phyloP scores from a whole-genome alignment of 116 monocot genomes.

The Posidonia oceanica region DNA sequence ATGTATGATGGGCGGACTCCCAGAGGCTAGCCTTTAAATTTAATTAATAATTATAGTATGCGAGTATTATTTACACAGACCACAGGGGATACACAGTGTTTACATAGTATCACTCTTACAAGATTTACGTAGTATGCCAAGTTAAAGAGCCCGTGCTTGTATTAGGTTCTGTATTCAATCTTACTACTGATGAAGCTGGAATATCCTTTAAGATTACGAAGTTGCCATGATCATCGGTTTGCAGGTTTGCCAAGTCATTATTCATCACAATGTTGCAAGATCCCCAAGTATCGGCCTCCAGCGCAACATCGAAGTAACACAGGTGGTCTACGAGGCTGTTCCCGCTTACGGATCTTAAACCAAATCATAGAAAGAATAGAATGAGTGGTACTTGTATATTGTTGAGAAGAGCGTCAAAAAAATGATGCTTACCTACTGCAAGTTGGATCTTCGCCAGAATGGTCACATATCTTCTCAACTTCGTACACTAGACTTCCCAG shows the following conservation, averaged over 20 bases:
- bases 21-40: too few relatives aligned
- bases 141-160: neutral
- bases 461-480: conserved; percentile 65
- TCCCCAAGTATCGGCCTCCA: conserved; percentile 55
- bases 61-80: too few relatives aligned
- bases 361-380: neutral
- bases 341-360: conserved; percentile 68
- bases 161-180: conserved; percentile 1
- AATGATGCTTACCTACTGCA: conserved; percentile 58
- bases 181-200: conserved; percentile 3
- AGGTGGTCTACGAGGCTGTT: conserved; percentile 74
- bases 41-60: too few relatives aligned
- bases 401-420: neutral
- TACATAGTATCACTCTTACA: too few relatives aligned
- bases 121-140: neutral
- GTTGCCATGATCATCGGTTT: conserved; percentile 47
- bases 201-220: conserved; percentile 33
- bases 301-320: conserved; percentile 41
- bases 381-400: neutral
- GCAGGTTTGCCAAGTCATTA: conserved; percentile 7
- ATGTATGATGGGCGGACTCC: too few relatives aligned
- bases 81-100: neutral
- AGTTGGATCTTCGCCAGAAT: conserved; percentile 81
- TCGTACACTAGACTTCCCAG: conserved; percentile 57
- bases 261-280: conserved; percentile 56